A percentile compares a stretch with the other conserved stretches of the same genome.
Evolutionary conservation across 768 basidiomycete genomes (phyloP).

Genomic region (Psilocybe azurescens): DNA sequence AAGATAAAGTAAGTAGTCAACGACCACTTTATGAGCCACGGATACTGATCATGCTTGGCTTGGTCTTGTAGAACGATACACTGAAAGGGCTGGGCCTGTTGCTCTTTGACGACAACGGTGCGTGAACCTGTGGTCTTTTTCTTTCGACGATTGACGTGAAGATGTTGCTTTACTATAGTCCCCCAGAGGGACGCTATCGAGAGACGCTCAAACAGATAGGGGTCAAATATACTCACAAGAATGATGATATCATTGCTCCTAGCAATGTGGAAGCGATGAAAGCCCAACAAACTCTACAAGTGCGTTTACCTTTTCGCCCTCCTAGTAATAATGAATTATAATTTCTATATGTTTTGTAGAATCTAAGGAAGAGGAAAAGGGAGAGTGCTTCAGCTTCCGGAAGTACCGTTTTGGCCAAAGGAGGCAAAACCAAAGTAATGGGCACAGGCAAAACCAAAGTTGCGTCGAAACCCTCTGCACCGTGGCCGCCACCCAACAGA

Average conservation of each 20-base stretch:
- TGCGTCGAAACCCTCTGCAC: background rate
- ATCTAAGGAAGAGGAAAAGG: slow-evolving; percentile 17
- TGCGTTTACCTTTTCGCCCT: slow-evolving; percentile 25
- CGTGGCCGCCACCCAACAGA: background rate
- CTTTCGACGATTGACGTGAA: background rate
- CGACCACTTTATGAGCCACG: background rate
- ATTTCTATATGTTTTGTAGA: slow-evolving; percentile 28
- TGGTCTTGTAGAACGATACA: slow-evolving; percentile 45
- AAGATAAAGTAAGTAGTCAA: background rate
- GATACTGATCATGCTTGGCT: background rate
- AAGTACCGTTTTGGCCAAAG: background rate
- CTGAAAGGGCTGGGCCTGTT: slow-evolving; percentile 67
- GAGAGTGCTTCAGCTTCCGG: background rate
- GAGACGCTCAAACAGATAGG: slow-evolving; percentile 64
- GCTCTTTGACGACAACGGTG: slow-evolving; percentile 78
- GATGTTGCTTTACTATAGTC: slow-evolving; percentile 29
- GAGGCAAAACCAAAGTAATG: background rate
- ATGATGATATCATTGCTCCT: slow-evolving; percentile 70
- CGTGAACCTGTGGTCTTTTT: slow-evolving; percentile 18
- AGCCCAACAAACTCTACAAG: slow-evolving; percentile 57
- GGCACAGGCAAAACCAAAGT: background rate
- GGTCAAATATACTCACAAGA: slow-evolving; percentile 75
- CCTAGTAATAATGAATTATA: background rate
- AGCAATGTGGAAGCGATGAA: slow-evolving; percentile 74
- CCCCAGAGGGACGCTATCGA: slow-evolving; percentile 56